Conservation (phyloP, 805 yeast genomes). For the Ogataea corticis region DNA sequence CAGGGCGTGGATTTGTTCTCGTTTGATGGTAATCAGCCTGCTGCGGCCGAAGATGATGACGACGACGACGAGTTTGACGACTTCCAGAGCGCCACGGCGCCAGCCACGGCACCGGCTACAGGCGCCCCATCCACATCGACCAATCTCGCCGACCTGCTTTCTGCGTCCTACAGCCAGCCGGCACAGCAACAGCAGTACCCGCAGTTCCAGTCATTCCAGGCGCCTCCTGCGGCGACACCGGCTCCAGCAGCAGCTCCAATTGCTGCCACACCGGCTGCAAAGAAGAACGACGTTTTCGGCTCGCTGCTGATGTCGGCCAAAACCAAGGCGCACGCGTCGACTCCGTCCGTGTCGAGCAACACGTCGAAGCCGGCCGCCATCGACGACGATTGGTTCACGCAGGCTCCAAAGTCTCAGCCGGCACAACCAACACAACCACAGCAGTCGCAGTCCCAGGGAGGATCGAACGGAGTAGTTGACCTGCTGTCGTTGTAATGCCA, state of each 20-base stretch:
- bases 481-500: slow-evolving; percentile 45
- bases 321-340: slow-evolving; percentile 34
- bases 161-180: slow-evolving; percentile 27
- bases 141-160: slow-evolving; percentile 36
- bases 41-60: slow-evolving; percentile 16
- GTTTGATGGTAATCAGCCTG: slow-evolving; percentile 36
- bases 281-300: slow-evolving; percentile 68
- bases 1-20: slow-evolving; percentile 50
- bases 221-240: slow-evolving; percentile 14
- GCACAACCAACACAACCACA: not conserved
- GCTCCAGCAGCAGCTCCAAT: slow-evolving; percentile 38
- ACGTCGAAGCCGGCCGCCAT: not conserved
- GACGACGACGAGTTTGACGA: slow-evolving; percentile 78
- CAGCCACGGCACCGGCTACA: slow-evolving; percentile 21
- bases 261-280: slow-evolving; percentile 41
- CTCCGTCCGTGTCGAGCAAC: slow-evolving; percentile 20
- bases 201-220: slow-evolving; percentile 13
- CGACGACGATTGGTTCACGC: slow-evolving; percentile 17
- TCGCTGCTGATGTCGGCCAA: slow-evolving; percentile 69
- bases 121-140: slow-evolving; percentile 19
- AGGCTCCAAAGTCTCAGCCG: slow-evolving; percentile 6
- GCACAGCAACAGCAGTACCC: slow-evolving; percentile 22
- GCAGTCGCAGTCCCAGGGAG: not conserved
- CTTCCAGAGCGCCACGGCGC: slow-evolving; percentile 62
- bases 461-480: slow-evolving; percentile 44